Percentiles rank a stretch among this genome's conserved stretches.
These are phyloP conservation scores for Phytophthora pinifolia DNA, from an alignment of 352 stramenopile species.

Conservation along the genomic window DNA sequence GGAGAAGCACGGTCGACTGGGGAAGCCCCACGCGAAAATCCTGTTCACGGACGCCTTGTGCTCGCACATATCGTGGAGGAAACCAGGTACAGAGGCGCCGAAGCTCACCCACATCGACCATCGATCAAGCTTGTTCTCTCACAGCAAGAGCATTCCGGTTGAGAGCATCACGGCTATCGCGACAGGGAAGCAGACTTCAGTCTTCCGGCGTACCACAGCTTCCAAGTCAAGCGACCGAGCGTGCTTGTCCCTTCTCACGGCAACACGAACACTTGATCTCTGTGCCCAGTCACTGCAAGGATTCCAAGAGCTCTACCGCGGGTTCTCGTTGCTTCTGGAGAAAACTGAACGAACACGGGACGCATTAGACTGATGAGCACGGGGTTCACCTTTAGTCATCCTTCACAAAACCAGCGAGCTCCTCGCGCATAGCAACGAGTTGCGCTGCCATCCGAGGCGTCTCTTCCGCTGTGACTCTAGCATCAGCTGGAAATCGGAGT, in stretches of 20 bases:
- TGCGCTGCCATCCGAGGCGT: slow-evolving; percentile 15
- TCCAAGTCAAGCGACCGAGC: slow-evolving; percentile 25
- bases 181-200: slow-evolving; percentile 38
- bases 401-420: slow-evolving; percentile 13
- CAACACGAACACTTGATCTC: slow-evolving; percentile 46
- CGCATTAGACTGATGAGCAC: slow-evolving; percentile 16
- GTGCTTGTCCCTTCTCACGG: slow-evolving; percentile 44
- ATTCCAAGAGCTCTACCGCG: slow-evolving; percentile 36
- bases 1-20: slow-evolving; percentile 46
- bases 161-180: slow-evolving; percentile 36
- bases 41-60: slow-evolving; percentile 40
- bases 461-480: slow-evolving; percentile 3
- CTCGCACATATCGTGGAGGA: slow-evolving; percentile 43
- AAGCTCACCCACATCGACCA: not conserved
- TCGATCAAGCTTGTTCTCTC: slow-evolving; percentile 24
- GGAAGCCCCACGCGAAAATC: slow-evolving; percentile 41
- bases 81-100: slow-evolving; percentile 16
- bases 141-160: slow-evolving; percentile 35
- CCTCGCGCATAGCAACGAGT: slow-evolving; percentile 21
- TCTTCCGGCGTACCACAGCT: slow-evolving; percentile 36
- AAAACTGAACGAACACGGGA: slow-evolving; percentile 26
- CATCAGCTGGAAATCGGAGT: slow-evolving; percentile 1
- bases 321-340: slow-evolving; percentile 32
- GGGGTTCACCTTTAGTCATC: slow-evolving; percentile 4
- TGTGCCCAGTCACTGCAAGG: slow-evolving; percentile 31